These are phyloP conservation scores for Santalum album DNA, from an alignment of 164 flowering plant species.

Conservation along the genomic window DNA sequence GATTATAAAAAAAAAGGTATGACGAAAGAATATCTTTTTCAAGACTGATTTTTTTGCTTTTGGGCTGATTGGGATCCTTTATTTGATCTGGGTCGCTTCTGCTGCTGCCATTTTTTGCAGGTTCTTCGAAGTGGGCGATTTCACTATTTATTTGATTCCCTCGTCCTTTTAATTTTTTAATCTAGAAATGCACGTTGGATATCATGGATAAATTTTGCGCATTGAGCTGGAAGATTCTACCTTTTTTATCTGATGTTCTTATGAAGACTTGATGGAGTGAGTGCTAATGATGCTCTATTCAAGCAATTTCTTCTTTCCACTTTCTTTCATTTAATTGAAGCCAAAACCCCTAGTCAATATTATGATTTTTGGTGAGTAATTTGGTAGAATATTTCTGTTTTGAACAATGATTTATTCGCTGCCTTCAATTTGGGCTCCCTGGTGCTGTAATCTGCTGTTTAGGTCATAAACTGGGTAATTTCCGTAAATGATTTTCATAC, in stretches of 20 bases:
- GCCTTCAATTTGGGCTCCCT: background rate
- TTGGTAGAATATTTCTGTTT: background rate
- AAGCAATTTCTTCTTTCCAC: background rate
- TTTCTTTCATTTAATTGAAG: background rate
- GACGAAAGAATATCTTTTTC: slow-evolving; percentile 2
- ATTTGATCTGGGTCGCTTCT: slow-evolving; percentile 33
- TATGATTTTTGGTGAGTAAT: slow-evolving; percentile 2
- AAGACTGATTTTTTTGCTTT: slow-evolving; percentile 4
- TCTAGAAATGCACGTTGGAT: slow-evolving; percentile 5
- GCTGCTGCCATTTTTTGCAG: slow-evolving; percentile 19
- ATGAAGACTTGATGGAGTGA: slow-evolving; percentile 3
- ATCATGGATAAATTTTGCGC: slow-evolving; percentile 14
- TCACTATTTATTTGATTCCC: slow-evolving; percentile 17
- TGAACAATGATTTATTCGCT: background rate
- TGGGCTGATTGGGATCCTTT: slow-evolving; percentile 19
- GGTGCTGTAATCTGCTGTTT: background rate
- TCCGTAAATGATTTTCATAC: no score
- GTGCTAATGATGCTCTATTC: background rate
- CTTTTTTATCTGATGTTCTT: background rate
- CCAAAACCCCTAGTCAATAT: background rate
- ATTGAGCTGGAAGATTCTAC: slow-evolving; percentile 30
- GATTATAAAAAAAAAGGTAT: slow-evolving; percentile 5
- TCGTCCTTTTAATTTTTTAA: slow-evolving; percentile 12
- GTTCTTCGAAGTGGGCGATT: slow-evolving; percentile 31
- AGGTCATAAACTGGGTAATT: no score